Evolutionary conservation across 2,329 filamentous ascomycete genomes (phyloP).

Genomic region (Ophiosphaerella herpotricha): DNA sequence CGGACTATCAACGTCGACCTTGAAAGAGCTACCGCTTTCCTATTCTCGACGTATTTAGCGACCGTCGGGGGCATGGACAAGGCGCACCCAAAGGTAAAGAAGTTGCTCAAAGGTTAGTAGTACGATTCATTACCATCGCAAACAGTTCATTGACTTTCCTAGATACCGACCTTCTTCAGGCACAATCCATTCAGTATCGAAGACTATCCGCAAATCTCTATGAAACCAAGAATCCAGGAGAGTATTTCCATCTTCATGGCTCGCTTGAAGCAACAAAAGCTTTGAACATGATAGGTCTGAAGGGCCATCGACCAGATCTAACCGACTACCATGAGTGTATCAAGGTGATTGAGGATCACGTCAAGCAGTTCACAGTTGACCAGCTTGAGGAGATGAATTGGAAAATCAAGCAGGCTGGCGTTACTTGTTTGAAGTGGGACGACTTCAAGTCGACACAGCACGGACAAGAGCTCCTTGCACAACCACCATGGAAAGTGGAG

Average conservation of each 20-base stretch:
- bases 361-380: conserved; percentile 45
- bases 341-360: conserved; percentile 49
- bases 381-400: conserved; percentile 51
- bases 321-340: conserved; percentile 52
- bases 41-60: conserved; percentile 63
- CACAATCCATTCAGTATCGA: conserved; percentile 73
- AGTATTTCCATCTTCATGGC: conserved; percentile 77
- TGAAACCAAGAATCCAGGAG: conserved; percentile 65
- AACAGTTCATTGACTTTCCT: conserved; percentile 12
- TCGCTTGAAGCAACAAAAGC: conserved; percentile 73
- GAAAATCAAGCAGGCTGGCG: conserved; percentile 49
- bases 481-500: conserved; percentile 56
- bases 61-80: conserved; percentile 58
- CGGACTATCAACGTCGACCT: conserved; percentile 57
- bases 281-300: conserved; percentile 70
- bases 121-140: conserved; percentile 1
- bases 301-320: conserved; percentile 64
- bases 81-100: conserved; percentile 51
- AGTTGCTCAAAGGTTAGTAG: conserved; percentile 49
- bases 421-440: conserved; percentile 48
- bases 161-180: conserved; percentile 74
- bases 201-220: conserved; percentile 75
- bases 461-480: conserved; percentile 46
- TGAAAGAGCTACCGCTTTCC: conserved; percentile 60
- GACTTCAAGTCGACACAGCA: conserved; percentile 48